These are phyloP conservation scores for Trypethelium eluteriae DNA, from an alignment of 495 filamentous ascomycete species.

Conservation along the genomic window DNA sequence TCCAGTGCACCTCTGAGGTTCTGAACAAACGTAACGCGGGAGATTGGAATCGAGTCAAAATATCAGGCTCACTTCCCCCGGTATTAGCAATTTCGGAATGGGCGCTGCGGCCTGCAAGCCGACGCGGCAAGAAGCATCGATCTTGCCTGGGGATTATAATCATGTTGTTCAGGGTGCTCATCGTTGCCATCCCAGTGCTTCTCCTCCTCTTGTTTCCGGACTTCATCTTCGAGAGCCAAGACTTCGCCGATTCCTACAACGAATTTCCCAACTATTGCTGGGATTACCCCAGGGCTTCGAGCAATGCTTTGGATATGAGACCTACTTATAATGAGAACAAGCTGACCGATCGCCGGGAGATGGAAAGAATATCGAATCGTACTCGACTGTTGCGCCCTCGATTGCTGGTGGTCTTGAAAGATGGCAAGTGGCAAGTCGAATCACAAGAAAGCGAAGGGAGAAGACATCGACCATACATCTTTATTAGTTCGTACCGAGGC, in stretches of 20 bases:
- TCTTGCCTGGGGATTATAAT: constrained; percentile 2
- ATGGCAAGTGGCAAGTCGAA: constrained; percentile 6
- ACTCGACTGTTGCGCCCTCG: constrained; percentile 8
- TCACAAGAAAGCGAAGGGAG: not conserved
- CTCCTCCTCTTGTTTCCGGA: constrained; percentile 6
- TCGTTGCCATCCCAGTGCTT: constrained; percentile 10
- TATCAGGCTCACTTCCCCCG: constrained; percentile 9
- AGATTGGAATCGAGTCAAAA: constrained; percentile 13
- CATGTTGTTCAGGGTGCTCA: constrained; percentile 3
- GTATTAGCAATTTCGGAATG: constrained; percentile 10
- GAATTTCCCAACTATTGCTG: constrained; percentile 14
- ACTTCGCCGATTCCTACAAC: constrained; percentile 10
- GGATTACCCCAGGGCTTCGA: constrained; percentile 12
- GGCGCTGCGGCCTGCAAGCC: constrained; percentile 11
- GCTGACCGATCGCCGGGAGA: not conserved
- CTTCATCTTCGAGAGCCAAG: constrained; percentile 8
- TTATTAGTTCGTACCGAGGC: constrained; percentile 8
- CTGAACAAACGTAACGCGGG: not conserved
- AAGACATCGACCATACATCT: constrained; percentile 13
- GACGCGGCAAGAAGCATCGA: constrained; percentile 2
- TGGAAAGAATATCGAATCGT: constrained; percentile 7
- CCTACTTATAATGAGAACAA: constrained; percentile 6
- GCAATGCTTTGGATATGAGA: constrained; percentile 9
- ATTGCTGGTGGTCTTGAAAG: constrained; percentile 6
- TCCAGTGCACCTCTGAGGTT: constrained; percentile 9